A percentile compares a stretch with the other conserved stretches of the same genome.
Evolutionary conservation across 2,329 filamentous ascomycete genomes (phyloP).

Genomic region (Pseudogymnoascus verrucosus): DNA sequence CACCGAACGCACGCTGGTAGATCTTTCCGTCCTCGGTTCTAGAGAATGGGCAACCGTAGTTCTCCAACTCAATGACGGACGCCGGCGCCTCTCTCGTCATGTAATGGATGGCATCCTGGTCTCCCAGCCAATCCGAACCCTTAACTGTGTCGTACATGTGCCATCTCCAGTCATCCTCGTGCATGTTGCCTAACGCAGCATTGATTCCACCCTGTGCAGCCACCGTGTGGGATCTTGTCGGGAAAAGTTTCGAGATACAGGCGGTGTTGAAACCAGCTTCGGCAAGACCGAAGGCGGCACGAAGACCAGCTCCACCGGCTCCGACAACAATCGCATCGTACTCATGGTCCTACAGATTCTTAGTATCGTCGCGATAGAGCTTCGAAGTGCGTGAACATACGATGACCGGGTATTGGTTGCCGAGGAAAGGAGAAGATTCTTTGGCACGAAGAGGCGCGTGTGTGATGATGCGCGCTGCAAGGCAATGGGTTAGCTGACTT

Average conservation of each 20-base stretch:
- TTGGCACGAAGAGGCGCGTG: conserved; percentile 83
- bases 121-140: conserved; percentile 93
- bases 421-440: conserved; percentile 81
- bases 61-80: conserved; percentile 89
- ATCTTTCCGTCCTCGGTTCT: conserved; percentile 95
- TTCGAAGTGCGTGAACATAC: conserved; percentile 36
- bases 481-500: conserved; percentile 14
- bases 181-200: conserved; percentile 88
- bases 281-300: conserved; percentile 76
- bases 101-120: conserved; percentile 97
- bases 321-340: conserved; percentile 96
- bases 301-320: conserved; percentile 72
- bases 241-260: conserved; percentile 81
- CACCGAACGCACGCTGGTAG: conserved; percentile 97
- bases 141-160: conserved; percentile 99
- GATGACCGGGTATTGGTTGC: conserved; percentile 89
- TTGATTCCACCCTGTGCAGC: conserved; percentile 81
- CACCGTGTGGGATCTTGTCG: conserved; percentile 77
- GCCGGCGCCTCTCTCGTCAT: conserved; percentile 93
- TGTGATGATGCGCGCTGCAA: conserved; percentile 71
- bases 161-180: conserved; percentile 97
- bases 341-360: conserved; percentile 70
- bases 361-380: conserved; percentile 9
- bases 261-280: conserved; percentile 87
- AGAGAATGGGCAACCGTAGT: conserved; percentile 95